Conservation (phyloP, 2,329 filamentous ascomycete species). For the Atkinsonella hypoxylon region DNA sequence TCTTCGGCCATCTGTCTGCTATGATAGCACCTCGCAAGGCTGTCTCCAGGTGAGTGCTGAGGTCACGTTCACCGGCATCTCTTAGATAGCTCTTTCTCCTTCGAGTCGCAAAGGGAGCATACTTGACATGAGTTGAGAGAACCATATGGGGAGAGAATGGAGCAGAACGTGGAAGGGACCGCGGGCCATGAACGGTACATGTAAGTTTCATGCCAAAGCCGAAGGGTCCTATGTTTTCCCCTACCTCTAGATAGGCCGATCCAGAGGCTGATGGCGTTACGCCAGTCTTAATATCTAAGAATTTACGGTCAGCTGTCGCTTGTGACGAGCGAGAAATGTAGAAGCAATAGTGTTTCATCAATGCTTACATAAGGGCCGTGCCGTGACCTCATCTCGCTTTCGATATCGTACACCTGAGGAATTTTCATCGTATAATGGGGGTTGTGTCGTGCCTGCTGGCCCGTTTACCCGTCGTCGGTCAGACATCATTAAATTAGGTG, state of each 20-base stretch:
- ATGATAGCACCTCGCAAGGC: conserved; percentile 83
- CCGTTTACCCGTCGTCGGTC: conserved; percentile 88
- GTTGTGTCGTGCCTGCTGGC: conserved; percentile 62
- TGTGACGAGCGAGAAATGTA: not conserved
- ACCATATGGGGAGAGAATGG: conserved; percentile 89
- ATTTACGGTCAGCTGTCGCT: not conserved
- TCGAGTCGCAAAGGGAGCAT: conserved; percentile 83
- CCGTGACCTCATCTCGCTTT: conserved; percentile 44
- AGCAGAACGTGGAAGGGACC: conserved; percentile 77
- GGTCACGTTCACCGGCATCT: conserved; percentile 75
- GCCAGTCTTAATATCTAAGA: conserved; percentile 73
- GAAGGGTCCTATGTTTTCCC: conserved; percentile 32
- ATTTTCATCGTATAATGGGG: conserved; percentile 56
- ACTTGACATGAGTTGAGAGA: conserved; percentile 88
- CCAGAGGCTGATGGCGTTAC: conserved; percentile 88
- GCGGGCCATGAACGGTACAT: conserved; percentile 86
- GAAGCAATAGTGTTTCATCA: not conserved
- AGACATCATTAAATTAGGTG: conserved; percentile 39
- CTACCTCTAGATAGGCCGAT: conserved; percentile 72
- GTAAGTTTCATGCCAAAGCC: conserved; percentile 74
- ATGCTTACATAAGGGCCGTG: conserved; percentile 45
- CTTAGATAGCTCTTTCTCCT: conserved; percentile 75
- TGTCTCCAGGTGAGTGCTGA: conserved; percentile 83
- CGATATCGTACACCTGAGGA: conserved; percentile 38
- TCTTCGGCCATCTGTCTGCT: conserved; percentile 96